Conservation (phyloP, 2,329 filamentous ascomycete genomes). For the Penicillium sp. region DNA sequence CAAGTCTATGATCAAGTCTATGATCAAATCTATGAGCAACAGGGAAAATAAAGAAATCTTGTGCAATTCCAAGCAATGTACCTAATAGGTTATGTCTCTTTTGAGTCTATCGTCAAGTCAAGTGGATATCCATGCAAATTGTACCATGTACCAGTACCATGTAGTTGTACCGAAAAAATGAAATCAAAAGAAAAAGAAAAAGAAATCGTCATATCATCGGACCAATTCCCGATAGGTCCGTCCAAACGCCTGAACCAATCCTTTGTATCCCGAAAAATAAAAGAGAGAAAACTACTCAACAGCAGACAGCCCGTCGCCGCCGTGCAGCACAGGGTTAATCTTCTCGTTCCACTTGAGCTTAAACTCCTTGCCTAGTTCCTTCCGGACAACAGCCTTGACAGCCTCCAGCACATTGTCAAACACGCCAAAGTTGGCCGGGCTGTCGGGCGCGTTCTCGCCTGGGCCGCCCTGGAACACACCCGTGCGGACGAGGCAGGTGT, state of each 20-base stretch:
- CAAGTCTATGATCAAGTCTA: too few species aligned
- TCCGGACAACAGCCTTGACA: conserved; percentile 62
- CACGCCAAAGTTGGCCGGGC: conserved; percentile 72
- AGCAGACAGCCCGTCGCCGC: conserved; percentile 49
- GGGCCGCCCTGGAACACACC: conserved; percentile 67
- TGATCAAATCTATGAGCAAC: too few species aligned
- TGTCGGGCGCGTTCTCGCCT: conserved; percentile 70
- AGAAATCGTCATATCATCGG: conserved; percentile 1
- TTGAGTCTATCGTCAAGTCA: background rate
- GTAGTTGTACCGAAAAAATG: too few species aligned
- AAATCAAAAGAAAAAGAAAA: background rate
- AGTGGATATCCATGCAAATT: conserved; percentile 16
- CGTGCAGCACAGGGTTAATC: conserved; percentile 63
- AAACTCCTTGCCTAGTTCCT: conserved; percentile 71
- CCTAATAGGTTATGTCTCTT: background rate
- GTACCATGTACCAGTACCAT: conserved; percentile 1
- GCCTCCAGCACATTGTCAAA: conserved; percentile 70
- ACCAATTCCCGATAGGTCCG: background rate
- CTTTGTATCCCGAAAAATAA: too few species aligned
- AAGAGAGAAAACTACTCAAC: conserved; percentile 44
- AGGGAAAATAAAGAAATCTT: background rate
- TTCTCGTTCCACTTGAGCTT: conserved; percentile 68
- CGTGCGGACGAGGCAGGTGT: conserved; percentile 72
- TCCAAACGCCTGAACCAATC: conserved; percentile 2
- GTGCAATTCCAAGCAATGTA: background rate